A percentile compares a stretch with the other conserved stretches of the same genome.
Conservation (phyloP, 2,329 filamentous ascomycete species). For the Rutstroemia sydowiana region DNA sequence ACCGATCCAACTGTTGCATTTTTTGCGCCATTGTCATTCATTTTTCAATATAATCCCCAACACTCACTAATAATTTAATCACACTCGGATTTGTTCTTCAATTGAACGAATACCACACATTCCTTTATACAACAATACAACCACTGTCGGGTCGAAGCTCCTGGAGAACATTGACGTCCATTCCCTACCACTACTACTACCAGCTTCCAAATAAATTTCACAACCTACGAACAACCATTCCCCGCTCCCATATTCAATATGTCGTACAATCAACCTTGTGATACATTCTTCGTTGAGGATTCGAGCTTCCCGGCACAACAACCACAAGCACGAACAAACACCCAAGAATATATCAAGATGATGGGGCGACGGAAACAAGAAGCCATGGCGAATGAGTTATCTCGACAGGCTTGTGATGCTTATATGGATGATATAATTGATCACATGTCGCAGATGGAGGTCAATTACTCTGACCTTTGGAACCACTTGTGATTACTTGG, state of each 20-base stretch:
- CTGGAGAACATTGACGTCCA: conserved; percentile 33
- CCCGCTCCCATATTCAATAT: conserved; percentile 23
- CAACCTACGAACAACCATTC: conserved; percentile 8
- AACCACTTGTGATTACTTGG: conserved; percentile 10
- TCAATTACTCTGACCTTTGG: conserved; percentile 25
- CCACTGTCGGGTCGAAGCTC: conserved; percentile 30
- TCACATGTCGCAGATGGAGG: conserved; percentile 94
- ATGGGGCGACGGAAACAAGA: conserved; percentile 78
- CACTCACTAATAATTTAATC: conserved; percentile 30
- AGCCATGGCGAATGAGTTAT: conserved; percentile 82
- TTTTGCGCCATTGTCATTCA: conserved; percentile 27
- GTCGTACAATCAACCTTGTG: conserved; percentile 45
- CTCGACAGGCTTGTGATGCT: conserved; percentile 75
- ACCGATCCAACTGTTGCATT: conserved; percentile 11
- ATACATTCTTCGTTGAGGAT: conserved; percentile 61
- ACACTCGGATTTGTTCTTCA: conserved; percentile 16
- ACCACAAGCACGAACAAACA: conserved; percentile 25
- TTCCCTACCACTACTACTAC: conserved; percentile 21
- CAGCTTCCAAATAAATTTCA: neutral
- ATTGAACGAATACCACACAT: conserved; percentile 18
- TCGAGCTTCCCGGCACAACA: conserved; percentile 23
- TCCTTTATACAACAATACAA: conserved; percentile 18
- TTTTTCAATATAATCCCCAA: conserved; percentile 22
- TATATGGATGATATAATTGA: conserved; percentile 91
- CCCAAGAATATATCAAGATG: conserved; percentile 69